A percentile compares a stretch with the other conserved stretches of the same genome.
phyloP scores from a whole-genome alignment of 768 basidiomycete species.

The Xerocomellus chrysenteron region DNA sequence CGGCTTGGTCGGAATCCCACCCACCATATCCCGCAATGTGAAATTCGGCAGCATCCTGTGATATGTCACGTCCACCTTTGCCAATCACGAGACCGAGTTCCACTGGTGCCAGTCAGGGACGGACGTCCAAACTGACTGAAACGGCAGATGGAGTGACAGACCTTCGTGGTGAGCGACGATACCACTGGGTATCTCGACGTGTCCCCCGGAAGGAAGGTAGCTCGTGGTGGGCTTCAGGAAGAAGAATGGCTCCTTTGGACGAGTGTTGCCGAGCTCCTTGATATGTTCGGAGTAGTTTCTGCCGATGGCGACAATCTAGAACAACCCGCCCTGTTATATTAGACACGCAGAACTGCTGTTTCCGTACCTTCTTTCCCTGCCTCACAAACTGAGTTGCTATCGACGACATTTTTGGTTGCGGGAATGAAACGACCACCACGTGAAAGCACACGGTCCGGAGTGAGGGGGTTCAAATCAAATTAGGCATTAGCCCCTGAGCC shows the following conservation, averaged over 20 bases:
- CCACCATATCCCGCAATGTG: conserved; percentile 92
- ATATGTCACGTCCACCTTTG: conserved; percentile 80
- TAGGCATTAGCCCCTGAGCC: background rate
- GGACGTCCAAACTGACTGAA: background rate
- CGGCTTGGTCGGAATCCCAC: conserved; percentile 8
- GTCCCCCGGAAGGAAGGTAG: conserved; percentile 75
- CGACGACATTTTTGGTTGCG: conserved; percentile 28
- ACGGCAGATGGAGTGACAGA: conserved; percentile 21
- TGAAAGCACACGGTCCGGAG: background rate
- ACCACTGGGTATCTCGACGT: conserved; percentile 83
- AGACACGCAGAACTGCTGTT: background rate
- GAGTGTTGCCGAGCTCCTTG: conserved; percentile 85
- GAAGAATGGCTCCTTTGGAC: conserved; percentile 94
- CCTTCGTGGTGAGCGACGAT: conserved; percentile 91
- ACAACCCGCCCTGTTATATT: background rate
- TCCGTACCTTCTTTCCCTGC: conserved; percentile 46
- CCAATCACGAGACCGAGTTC: conserved; percentile 98
- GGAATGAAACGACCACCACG: background rate
- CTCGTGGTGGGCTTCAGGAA: conserved; percentile 96
- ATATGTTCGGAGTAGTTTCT: conserved; percentile 91
- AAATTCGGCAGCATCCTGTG: conserved; percentile 63
- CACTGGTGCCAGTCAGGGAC: conserved; percentile 43
- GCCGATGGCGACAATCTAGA: conserved; percentile 91
- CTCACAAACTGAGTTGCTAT: conserved; percentile 42
- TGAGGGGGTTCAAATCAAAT: background rate